Base-by-base conservation (phyloP, 1,284 basidiomycete species). In the Cryptococcus neoformans region DNA sequence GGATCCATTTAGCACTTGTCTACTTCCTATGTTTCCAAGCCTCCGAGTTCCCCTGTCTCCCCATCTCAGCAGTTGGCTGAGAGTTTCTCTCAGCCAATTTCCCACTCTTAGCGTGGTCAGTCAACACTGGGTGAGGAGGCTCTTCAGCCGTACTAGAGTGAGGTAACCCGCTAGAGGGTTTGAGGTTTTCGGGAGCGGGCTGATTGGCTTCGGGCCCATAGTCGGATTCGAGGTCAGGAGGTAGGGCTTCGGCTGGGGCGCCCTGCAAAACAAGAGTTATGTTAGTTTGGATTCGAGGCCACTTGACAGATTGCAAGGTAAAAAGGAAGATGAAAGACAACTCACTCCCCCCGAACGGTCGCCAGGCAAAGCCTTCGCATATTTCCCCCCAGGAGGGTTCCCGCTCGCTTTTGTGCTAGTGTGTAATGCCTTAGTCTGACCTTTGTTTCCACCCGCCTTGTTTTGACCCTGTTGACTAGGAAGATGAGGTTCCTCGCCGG, bases 41-140 rank as follows among this genome's bases (percentile, higher is more conserved):
- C 41, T 64, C 63, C 12, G 64, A 48, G 14, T 58, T 49, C 1
- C 65, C 65, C 38, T 57, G 37, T 53, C 50, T 49, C 39, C 70
- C 72, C 46, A 59, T 50, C 47, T 72, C 65, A 1, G 56, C 53
- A 16, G 56, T 53, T 5, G 72, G 72, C 42, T 63, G 70, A 7
- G 58, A 56, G 51, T 72, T 73, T 60, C 63, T 66, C 9, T 65
- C 67, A 1, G 59, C 63, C 56, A 73, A 54, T 8, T 59, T 67
- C 2, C 73, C 73, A 8, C 65, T 62, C 53, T 60, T 56, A 1
- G 70, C 73, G 16, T 56, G 57, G 59, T 71, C 21, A 21, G 57
- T 59, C 49, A 70, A 45, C 11, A 62, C 62, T n/a, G 65, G 59
- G 45, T 75, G 68, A 17, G 68, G 67, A 11, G 73, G 69, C 50